Base-by-base conservation (phyloP, 345 rosid species). In the Gossypium rotundifolium region DNA sequence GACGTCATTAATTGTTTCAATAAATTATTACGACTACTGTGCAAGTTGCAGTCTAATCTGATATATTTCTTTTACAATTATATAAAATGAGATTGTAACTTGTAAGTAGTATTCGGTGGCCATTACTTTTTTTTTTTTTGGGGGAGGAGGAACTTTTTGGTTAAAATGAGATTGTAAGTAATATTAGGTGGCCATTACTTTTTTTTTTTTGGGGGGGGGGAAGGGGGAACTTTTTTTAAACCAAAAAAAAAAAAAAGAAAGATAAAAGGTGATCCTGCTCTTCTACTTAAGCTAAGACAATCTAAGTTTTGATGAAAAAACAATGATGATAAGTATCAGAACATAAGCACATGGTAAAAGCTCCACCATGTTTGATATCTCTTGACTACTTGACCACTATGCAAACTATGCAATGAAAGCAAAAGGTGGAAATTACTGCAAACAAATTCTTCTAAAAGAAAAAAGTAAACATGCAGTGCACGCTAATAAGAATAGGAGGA, bases 341-440 rank as follows among this genome's bases (percentile, higher is more conserved):
- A 63, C 48, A 63, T 11, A 9, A 5, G 25, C 68, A 63, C 68
- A 63, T 38, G 66, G 46, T 63, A 33, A 27, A 62, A 46, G 13
- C 51, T 45, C 44, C 49, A 12, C 49, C 40, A 18, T 40, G 13
- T 11, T 40, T 64, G 9, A 64, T n/a, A n/a, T 40, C 33, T 40
- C 29, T 65, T 10, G 17, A 20, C 52, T 20, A 42, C 33, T 65
- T 11, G 70, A 45, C 29, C 18, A 45, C 33, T 66, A 23, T 46
- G 70, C 70, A 44, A 23, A 65, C 7, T 9, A n/a, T 20, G 55
- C 55, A 67, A 46, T 45, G 20, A 66, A 66, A 44, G 71, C 18
- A 46, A 46, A 46, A 46, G 16, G 51, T 11, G 51, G 3, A 46
- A 46, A 46, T 11, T 46, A 12, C 51, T 33, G 7, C 51, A 10